Conservation (phyloP, 257 asterid genomes). For the Solanum microdontum region DNA sequence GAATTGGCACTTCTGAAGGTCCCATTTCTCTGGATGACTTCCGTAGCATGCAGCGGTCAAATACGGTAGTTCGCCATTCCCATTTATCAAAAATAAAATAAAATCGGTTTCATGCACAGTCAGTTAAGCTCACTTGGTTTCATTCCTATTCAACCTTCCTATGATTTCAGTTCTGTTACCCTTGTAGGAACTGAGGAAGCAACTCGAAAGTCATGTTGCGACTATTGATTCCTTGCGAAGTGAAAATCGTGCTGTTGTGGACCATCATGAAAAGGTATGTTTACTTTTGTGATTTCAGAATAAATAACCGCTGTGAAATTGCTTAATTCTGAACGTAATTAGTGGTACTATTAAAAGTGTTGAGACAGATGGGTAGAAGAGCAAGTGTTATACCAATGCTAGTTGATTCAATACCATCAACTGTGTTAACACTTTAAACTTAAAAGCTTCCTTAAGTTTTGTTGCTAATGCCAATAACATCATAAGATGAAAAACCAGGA, state of each 20-base stretch:
- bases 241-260: conserved; percentile 52
- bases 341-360: background rate
- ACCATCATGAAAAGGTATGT: conserved; percentile 68
- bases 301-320: background rate
- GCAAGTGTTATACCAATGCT: background rate
- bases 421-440: background rate
- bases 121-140: background rate
- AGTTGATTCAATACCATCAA: background rate
- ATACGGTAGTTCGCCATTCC: conserved; percentile 38
- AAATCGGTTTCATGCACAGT: background rate
- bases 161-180: conserved; percentile 3
- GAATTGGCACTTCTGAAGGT: conserved; percentile 85
- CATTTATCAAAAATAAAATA: background rate
- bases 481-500: background rate
- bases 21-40: conserved; percentile 95
- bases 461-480: background rate
- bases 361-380: background rate
- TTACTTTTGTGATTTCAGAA: background rate
- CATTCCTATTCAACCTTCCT: background rate
- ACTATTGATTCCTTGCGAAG: conserved; percentile 49
- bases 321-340: background rate
- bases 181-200: conserved; percentile 81
- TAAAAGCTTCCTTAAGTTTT: background rate
- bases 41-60: conserved; percentile 86
- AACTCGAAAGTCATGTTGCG: conserved; percentile 67